Evolutionary conservation across 2,329 filamentous ascomycete species (phyloP), one percentile per base, ranked within the genome.

Genomic region (Fonsecaea multimorphosa): DNA sequence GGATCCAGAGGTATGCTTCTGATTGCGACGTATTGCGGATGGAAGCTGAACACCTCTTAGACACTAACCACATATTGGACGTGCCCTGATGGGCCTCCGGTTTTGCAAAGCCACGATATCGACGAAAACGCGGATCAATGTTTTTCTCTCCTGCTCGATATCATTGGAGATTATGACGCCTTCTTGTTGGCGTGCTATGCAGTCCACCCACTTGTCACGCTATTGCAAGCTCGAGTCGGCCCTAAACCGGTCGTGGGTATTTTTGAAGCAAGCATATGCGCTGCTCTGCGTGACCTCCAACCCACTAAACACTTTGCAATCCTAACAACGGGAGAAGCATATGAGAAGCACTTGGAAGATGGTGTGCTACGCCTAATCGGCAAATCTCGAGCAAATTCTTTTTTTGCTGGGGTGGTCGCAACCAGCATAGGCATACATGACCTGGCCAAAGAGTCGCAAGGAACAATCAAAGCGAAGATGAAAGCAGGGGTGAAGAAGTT

Each of bases 131-230:
- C 61, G 8, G 34, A 24, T 4, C 11, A 29, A 38, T 64, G 61
- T 34, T 44, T 59, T 11, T 14, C 7, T 19, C 22, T 36, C 8
- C 40, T 64, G 22, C 11, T 53, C 22, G 19, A 57, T n/a, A 54
- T 54, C 1, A n/a, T 24, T 16, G 44, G n/a, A 59, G 19, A 44
- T 5, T 64, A 58, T 34, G 61, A 64, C 29, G 54, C 38, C 19
- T 64, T 58, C 31, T 34, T 64, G 32, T 32, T 57, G 46, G 61
- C 55, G 1, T 64, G 61, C 61, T 64, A 59, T 44, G 61, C 61
- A 14, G 61, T 54, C 24, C 61, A 64, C 52, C 55, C 61, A 58
- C 38, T 64, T 3, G 55, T 32, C 27, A 19, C 53, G 16, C n/a
- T 36, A 9, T 54, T 64, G 31, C 40, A 59, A 31, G 32, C n/a